Evolutionary conservation across 768 basidiomycete genomes (phyloP), one percentile per base, ranked within the genome.

Genomic region (Kwoniella dendrophila): DNA sequence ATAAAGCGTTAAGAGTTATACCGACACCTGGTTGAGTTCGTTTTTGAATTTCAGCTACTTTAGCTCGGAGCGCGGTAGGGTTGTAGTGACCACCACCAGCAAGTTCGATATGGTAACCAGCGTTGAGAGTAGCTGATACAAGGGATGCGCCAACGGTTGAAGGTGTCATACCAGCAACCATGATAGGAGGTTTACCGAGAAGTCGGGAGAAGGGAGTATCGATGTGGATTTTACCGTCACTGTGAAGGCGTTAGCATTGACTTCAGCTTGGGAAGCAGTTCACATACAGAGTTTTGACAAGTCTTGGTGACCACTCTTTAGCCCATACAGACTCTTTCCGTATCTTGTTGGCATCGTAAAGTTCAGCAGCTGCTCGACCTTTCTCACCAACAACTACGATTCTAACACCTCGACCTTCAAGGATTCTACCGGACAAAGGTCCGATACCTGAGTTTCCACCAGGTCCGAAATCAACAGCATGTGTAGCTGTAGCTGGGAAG

Each of bases 141-240:
- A 98, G 95, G 18, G 93, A 93, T 32, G 88, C 88, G 77, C 94
- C 88, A 67, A 99, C 96, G 32, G 96, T 99, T 1, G 89, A 89
- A 0, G 96, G 96, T 0, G 96, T 99, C 96, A 99, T 98, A 62
- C 96, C 96, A 50, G 94, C 95, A 38, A 99, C 93, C 96, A 98
- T 98, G 80, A 99, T 89, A 33, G 96, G 96, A 2, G 96, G 87
- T 81, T 98, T 99, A 71, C 92, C 92, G 43, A 99, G 80, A 44
- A 99, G 85, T 62, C 96, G 90, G 51, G 95, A 95, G 84, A 97
- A 95, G 3, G 92, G 89, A 0, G 95, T 97, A 79, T 99, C 93
- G 71, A 99, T 84, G 78, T 94, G 88, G 55, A 98, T 82, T 64
- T 85, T 87, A 34, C 96, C 96, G 80, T 98, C 92, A 68, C 90